Conservation (phyloP, 768 basidiomycete genomes). For the Paxillus involutus region DNA sequence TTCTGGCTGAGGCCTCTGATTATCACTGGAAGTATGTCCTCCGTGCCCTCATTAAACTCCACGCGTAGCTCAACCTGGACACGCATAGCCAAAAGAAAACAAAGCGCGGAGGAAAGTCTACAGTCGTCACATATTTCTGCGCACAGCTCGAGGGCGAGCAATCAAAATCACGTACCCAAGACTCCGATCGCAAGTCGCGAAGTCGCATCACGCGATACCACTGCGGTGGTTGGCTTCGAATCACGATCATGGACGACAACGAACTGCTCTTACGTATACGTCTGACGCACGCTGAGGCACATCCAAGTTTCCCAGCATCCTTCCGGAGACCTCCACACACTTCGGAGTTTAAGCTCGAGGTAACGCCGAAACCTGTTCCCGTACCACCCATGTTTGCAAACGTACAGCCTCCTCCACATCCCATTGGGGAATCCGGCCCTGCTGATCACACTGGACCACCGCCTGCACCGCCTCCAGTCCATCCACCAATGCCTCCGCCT, state of each 20-base stretch:
- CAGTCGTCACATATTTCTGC: slow-evolving; percentile 36
- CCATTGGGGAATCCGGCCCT: slow-evolving; percentile 22
- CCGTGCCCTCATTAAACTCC: neutral
- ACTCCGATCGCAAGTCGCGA: slow-evolving; percentile 34
- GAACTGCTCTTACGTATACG: slow-evolving; percentile 34
- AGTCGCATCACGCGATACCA: slow-evolving; percentile 35
- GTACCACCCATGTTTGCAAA: slow-evolving; percentile 24
- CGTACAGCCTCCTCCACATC: slow-evolving; percentile 19
- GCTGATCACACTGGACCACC: slow-evolving; percentile 11
- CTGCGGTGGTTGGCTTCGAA: slow-evolving; percentile 35
- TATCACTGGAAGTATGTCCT: slow-evolving; percentile 35
- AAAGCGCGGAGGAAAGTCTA: slow-evolving; percentile 34
- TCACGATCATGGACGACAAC: slow-evolving; percentile 37
- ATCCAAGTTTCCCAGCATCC: slow-evolving; percentile 32
- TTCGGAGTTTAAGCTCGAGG: slow-evolving; percentile 32
- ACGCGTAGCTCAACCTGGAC: neutral
- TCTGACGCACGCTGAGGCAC: slow-evolving; percentile 35
- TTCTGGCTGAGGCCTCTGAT: slow-evolving; percentile 33
- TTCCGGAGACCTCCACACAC: slow-evolving; percentile 33
- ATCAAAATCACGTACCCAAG: slow-evolving; percentile 33
- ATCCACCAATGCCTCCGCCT: slow-evolving; percentile 6
- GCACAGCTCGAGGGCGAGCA: slow-evolving; percentile 35
- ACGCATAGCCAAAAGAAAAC: slow-evolving; percentile 32
- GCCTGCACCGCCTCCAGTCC: slow-evolving; percentile 6
- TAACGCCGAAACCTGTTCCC: slow-evolving; percentile 25